Evolutionary conservation across 331 rosid species (phyloP).

Genomic region (Quercus phellos): DNA sequence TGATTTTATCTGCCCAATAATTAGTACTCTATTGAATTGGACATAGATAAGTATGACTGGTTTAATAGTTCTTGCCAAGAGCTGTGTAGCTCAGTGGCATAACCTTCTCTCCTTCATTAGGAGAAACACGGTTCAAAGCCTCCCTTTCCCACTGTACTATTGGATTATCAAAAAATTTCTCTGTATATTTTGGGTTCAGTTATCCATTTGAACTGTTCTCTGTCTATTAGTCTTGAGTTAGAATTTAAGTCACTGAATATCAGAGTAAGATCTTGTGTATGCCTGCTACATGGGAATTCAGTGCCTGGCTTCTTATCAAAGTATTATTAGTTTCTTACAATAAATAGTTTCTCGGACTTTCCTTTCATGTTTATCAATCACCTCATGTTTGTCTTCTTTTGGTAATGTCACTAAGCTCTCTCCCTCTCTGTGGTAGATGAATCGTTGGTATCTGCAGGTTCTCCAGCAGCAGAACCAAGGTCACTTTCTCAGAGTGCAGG

Average conservation of each 20-base stretch:
- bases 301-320: not conserved
- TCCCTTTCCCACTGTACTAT: no score
- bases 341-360: not conserved
- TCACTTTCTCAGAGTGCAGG: slow-evolving; percentile 29
- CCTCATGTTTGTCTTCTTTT: slow-evolving; percentile 1
- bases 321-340: not conserved
- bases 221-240: not conserved
- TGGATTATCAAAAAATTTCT: not conserved
- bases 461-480: slow-evolving; percentile 32
- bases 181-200: not conserved
- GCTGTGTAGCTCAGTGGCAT: no score
- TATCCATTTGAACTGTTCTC: slow-evolving; percentile 1
- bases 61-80: no score
- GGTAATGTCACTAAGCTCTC: not conserved
- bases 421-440: slow-evolving; percentile 15
- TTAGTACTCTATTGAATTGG: not conserved
- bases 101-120: no score
- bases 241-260: slow-evolving; percentile 3
- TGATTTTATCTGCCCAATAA: not conserved
- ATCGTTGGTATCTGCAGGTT: slow-evolving; percentile 25
- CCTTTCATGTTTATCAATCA: not conserved
- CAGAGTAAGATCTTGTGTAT: not conserved
- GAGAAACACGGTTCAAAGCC: no score
- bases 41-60: not conserved
- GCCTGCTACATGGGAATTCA: not conserved